Evolutionary conservation across 495 filamentous ascomycete genomes (phyloP).

Genomic region (Penicillium ucsense): DNA sequence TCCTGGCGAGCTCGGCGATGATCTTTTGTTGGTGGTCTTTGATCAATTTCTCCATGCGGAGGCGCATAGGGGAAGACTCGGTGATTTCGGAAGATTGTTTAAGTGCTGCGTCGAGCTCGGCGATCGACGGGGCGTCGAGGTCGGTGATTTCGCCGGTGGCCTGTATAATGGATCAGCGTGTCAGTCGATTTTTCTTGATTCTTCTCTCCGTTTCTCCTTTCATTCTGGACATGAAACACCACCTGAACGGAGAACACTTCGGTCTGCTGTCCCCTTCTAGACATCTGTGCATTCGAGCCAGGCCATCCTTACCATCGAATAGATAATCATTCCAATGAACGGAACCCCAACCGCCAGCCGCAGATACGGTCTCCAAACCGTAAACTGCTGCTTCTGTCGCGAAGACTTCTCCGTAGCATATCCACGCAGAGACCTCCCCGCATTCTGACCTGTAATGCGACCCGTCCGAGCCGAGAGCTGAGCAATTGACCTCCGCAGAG

Average conservation of each 20-base stretch:
- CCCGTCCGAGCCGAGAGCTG: constrained; percentile 16
- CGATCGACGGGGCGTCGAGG: constrained; percentile 49
- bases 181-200: too few species aligned
- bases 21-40: constrained; percentile 85
- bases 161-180: constrained; percentile 13
- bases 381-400: constrained; percentile 22
- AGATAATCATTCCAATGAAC: constrained; percentile 52
- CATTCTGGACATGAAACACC: too few species aligned
- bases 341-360: constrained; percentile 52
- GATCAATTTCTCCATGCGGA: constrained; percentile 94
- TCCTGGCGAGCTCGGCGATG: constrained; percentile 63
- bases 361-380: constrained; percentile 42
- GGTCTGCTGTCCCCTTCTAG: not conserved
- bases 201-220: too few species aligned
- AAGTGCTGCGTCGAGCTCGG: constrained; percentile 35
- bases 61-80: constrained; percentile 81
- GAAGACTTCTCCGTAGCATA: constrained; percentile 22
- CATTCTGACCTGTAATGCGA: constrained; percentile 13
- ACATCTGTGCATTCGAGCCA: not conserved
- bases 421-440: constrained; percentile 17
- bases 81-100: constrained; percentile 33
- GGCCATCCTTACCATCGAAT: constrained; percentile 49
- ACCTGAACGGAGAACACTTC: too few species aligned
- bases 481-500: constrained; percentile 29
- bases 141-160: constrained; percentile 42